phyloP scores from a whole-genome alignment of 2,329 filamentous ascomycete species.

The Penicillium occitanis region DNA sequence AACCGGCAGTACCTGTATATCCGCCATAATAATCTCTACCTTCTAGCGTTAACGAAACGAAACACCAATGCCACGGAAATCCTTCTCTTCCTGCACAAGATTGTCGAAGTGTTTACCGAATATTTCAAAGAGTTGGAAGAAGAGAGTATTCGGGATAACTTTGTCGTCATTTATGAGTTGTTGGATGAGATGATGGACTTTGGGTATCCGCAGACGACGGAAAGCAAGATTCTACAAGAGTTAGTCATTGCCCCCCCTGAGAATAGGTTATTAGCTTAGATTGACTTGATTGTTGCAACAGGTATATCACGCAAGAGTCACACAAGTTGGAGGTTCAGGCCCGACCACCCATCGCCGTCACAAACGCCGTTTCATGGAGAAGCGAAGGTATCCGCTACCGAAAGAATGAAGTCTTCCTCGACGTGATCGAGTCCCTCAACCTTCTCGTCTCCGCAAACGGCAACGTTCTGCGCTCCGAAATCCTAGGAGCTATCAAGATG shows the following conservation, averaged over 20 bases:
- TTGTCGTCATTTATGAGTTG: conserved; percentile 97
- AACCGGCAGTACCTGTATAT: conserved; percentile 86
- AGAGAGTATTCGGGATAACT: conserved; percentile 98
- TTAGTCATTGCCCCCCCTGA: conserved; percentile 35
- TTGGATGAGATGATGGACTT: conserved; percentile 99
- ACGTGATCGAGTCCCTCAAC: conserved; percentile 95
- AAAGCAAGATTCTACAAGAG: conserved; percentile 97
- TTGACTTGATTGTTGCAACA: conserved; percentile 27
- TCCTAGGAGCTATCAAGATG: conserved; percentile 97
- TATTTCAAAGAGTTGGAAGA: conserved; percentile 99
- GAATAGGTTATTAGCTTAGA: neutral
- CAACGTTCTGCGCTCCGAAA: conserved; percentile 93
- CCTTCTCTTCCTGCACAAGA: conserved; percentile 93
- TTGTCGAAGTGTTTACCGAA: conserved; percentile 98
- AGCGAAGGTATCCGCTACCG: conserved; percentile 97
- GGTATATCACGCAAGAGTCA: conserved; percentile 96
- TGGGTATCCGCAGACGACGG: conserved; percentile 96
- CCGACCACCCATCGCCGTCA: conserved; percentile 93
- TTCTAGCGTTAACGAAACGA: conserved; percentile 94
- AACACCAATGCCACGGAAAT: conserved; percentile 99
- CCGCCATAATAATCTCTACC: conserved; percentile 97
- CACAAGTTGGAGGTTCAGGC: conserved; percentile 98
- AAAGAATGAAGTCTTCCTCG: conserved; percentile 99
- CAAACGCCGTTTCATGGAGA: conserved; percentile 96
- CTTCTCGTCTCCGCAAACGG: conserved; percentile 90